Percentiles rank a stretch among this genome's conserved stretches.
These are phyloP conservation scores for Persicaria tinctoria DNA, from an alignment of 148 eudicot species.

Conservation along the genomic window DNA sequence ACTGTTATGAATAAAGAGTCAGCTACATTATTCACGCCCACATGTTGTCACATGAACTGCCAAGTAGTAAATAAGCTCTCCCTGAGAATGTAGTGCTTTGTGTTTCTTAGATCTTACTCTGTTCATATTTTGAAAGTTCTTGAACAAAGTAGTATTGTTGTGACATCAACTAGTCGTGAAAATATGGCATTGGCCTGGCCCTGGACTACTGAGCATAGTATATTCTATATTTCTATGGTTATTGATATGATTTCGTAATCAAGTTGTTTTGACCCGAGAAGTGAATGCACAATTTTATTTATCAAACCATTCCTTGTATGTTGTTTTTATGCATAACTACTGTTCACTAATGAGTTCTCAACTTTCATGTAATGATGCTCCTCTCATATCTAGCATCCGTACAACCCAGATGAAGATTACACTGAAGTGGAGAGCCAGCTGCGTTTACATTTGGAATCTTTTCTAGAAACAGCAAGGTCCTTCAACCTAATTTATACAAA, in stretches of 20 bases:
- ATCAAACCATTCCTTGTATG: not conserved
- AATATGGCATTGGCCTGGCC: not conserved
- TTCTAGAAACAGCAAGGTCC: slow-evolving; percentile 90
- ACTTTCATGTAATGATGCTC: not conserved
- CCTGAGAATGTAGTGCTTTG: not conserved
- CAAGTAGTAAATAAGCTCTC: not conserved
- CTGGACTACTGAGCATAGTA: not conserved
- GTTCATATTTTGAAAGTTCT: not conserved
- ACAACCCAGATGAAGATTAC: slow-evolving; percentile 95
- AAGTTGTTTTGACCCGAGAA: not conserved
- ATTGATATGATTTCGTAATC: too few species aligned
- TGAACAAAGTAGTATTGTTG: not conserved
- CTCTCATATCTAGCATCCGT: slow-evolving; percentile 42
- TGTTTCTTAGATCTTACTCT: not conserved
- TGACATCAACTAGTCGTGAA: not conserved
- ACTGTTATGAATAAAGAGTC: not conserved
- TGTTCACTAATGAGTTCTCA: slow-evolving; percentile 9
- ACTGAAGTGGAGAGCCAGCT: slow-evolving; percentile 65
- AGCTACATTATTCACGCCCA: not conserved
- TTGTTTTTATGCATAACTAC: not conserved
- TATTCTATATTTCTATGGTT: not conserved
- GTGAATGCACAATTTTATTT: not conserved
- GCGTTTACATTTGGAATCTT: slow-evolving; percentile 80
- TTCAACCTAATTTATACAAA: slow-evolving; percentile 86
- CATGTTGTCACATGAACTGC: not conserved